A percentile compares a stretch with the other conserved stretches of the same genome.
phyloP scores from a whole-genome alignment of 2,329 filamentous ascomycete genomes.

The Pestalotiopsis sp. region DNA sequence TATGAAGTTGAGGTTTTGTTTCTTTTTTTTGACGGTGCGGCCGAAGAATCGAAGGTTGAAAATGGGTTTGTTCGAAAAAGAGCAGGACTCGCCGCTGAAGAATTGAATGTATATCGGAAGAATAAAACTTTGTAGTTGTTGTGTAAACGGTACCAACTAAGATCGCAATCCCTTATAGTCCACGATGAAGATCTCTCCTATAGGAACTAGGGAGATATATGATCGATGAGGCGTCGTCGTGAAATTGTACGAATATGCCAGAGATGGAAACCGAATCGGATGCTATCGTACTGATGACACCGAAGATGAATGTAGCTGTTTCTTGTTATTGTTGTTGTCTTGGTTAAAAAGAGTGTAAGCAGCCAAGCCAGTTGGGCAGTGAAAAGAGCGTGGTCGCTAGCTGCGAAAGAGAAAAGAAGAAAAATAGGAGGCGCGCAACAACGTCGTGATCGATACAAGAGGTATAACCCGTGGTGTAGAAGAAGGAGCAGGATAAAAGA shows the following conservation, averaged over 20 bases:
- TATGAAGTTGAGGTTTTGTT: conserved; percentile 12
- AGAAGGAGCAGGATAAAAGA: conserved; percentile 42
- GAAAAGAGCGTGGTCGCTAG: conserved; percentile 43
- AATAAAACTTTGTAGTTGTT: conserved; percentile 13
- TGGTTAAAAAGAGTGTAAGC: conserved; percentile 55
- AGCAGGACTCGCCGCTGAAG: conserved; percentile 47
- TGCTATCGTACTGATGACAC: conserved; percentile 35
- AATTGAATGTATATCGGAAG: conserved; percentile 39
- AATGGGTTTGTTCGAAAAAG: conserved; percentile 25
- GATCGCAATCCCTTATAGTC: conserved; percentile 17
- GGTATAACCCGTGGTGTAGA: conserved; percentile 29
- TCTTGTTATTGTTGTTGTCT: conserved; percentile 19
- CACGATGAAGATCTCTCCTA: conserved; percentile 1
- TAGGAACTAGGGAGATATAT: not conserved
- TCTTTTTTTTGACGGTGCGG: conserved; percentile 32
- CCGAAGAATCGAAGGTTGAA: conserved; percentile 35
- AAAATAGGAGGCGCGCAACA: conserved; percentile 29
- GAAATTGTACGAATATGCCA: conserved; percentile 19
- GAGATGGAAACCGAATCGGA: conserved; percentile 29
- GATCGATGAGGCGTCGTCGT: not conserved
- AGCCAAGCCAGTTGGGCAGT: conserved; percentile 60
- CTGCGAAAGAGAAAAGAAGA: conserved; percentile 46
- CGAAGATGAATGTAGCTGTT: conserved; percentile 31
- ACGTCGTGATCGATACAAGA: conserved; percentile 32
- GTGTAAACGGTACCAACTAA: conserved; percentile 17